Evolutionary conservation across 495 filamentous ascomycete genomes (phyloP).

Genomic region (Evernia prunastri): DNA sequence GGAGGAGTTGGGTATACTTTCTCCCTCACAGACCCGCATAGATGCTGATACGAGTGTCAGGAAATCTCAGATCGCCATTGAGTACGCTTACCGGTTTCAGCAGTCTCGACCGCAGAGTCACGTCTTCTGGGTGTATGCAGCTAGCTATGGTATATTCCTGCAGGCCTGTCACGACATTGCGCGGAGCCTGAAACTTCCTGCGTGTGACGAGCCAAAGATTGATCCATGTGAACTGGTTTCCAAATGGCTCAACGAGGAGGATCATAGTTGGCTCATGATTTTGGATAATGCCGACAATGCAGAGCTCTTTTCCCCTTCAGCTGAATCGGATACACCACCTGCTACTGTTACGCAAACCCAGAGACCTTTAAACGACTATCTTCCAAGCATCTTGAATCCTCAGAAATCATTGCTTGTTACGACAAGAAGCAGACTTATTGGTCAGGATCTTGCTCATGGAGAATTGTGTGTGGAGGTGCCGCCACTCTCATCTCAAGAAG

Average conservation of each 20-base stretch:
- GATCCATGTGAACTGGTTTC: conserved; percentile 3
- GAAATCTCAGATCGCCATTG: no score
- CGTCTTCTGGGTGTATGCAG: no score
- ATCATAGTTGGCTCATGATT: conserved; percentile 1
- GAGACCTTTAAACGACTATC: not conserved
- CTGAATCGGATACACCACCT: no score
- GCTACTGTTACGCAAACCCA: no score
- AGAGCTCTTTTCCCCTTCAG: no score
- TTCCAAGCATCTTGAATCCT: not conserved
- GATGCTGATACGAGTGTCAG: no score
- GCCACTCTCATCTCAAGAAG: not conserved
- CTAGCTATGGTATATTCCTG: no score
- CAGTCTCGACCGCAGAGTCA: no score
- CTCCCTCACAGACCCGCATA: no score
- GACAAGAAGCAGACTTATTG: not conserved
- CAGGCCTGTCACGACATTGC: no score
- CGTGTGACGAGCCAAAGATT: not conserved
- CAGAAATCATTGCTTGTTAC: not conserved
- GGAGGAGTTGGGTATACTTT: no score
- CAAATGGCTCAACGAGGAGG: not conserved
- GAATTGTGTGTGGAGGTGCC: not conserved
- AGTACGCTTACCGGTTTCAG: no score
- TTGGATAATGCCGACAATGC: conserved; percentile 3
- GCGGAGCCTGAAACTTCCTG: not conserved
- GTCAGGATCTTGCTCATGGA: not conserved